These are phyloP conservation scores for Chrysoporthe cubensis DNA, from an alignment of 2,329 filamentous ascomycete genomes.

Conservation along the genomic window DNA sequence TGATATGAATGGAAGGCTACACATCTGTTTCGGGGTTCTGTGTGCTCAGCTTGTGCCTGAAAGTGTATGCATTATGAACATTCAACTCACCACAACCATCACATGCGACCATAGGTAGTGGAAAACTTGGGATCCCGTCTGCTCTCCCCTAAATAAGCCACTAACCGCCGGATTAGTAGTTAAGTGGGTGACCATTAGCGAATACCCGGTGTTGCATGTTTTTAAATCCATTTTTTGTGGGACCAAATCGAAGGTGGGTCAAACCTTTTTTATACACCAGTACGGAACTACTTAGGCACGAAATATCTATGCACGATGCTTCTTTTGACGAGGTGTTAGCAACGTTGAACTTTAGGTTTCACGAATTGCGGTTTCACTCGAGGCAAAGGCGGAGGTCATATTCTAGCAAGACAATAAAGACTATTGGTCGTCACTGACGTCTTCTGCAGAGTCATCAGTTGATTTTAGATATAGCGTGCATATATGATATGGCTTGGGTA, in stretches of 20 bases:
- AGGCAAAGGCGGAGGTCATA: background rate
- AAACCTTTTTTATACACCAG: too few relatives aligned
- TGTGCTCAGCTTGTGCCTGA: too few relatives aligned
- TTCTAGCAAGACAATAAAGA: background rate
- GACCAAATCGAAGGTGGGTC: too few relatives aligned
- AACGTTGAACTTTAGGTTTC: background rate
- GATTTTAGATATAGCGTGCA: slow-evolving; percentile 1
- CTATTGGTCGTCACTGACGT: background rate
- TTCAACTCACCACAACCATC: accelerated
- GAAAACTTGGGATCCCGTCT: slow-evolving; percentile 9
- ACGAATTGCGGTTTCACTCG: background rate
- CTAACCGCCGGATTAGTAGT: slow-evolving; percentile 10
- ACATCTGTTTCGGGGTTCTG: too few relatives aligned
- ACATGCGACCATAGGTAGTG: slow-evolving; percentile 9
- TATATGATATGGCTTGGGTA: background rate
- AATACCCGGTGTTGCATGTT: slow-evolving; percentile 8
- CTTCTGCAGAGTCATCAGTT: slow-evolving; percentile 12
- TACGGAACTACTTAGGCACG: too few relatives aligned
- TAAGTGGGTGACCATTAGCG: slow-evolving; percentile 9
- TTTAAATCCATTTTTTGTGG: background rate
- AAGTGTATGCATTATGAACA: background rate
- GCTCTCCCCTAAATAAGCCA: slow-evolving; percentile 5
- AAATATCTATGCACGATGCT: too few relatives aligned
- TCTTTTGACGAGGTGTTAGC: too few relatives aligned
- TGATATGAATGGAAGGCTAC: too few relatives aligned